These are phyloP conservation scores for Penicillium sp. DNA, from an alignment of 2,329 filamentous ascomycete genomes.

Conservation along the genomic window DNA sequence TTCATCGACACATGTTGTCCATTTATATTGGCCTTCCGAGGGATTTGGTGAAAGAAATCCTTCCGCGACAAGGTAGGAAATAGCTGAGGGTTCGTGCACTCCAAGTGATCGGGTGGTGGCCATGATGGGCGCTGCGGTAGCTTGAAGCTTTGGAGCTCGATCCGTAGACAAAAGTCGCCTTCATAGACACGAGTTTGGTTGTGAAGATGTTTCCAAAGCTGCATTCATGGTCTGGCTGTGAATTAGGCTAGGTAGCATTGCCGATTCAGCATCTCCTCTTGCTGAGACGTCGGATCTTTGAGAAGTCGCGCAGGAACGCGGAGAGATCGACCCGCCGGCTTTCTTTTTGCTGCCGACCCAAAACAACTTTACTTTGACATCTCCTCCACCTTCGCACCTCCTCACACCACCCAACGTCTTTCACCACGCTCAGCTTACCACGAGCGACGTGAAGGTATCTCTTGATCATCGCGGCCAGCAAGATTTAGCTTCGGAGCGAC, in stretches of 20 bases:
- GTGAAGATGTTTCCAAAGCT: constrained; percentile 16
- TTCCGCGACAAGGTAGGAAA: constrained; percentile 78
- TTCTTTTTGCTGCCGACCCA: constrained; percentile 16
- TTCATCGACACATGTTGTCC: constrained; percentile 57
- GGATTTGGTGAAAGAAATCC: constrained; percentile 66
- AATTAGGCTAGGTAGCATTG: constrained; percentile 3
- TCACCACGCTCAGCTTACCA: neutral
- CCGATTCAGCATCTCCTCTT: constrained; percentile 9
- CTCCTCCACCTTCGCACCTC: constrained; percentile 12
- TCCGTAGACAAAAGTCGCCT: constrained; percentile 16
- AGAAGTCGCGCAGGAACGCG: constrained; percentile 27
- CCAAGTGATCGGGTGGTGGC: constrained; percentile 85
- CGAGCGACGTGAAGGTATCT: neutral
- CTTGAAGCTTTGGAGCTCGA: constrained; percentile 13
- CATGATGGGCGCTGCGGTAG: constrained; percentile 51
- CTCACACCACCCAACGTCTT: constrained; percentile 5
- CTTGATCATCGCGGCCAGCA: neutral
- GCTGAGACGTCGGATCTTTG: constrained; percentile 10
- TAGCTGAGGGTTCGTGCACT: constrained; percentile 77
- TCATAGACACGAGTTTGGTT: constrained; percentile 20
- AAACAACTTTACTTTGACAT: constrained; percentile 26
- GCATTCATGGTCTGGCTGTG: constrained; percentile 25
- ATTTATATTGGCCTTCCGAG: constrained; percentile 59
- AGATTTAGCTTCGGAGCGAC: neutral
- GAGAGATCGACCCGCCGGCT: constrained; percentile 14